A percentile compares a stretch with the other conserved stretches of the same genome.
These are phyloP conservation scores for Sporisorium iseilematis-ciliati DNA, from an alignment of 1,284 basidiomycete genomes.

Conservation along the genomic window DNA sequence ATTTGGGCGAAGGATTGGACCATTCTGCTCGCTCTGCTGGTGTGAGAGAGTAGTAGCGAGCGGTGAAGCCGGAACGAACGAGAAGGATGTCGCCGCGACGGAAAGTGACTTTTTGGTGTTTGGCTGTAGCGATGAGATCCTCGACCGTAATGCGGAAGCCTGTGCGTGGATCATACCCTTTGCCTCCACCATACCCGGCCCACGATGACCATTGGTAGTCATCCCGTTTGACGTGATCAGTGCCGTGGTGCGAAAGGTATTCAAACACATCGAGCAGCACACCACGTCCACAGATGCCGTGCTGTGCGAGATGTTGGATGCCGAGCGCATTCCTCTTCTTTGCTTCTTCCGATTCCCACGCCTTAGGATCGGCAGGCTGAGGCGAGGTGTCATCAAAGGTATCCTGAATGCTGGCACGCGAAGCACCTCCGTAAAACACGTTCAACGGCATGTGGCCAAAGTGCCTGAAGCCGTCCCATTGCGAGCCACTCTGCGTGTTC, in stretches of 20 bases:
- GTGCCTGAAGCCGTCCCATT: constrained; percentile 77
- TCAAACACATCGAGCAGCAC: constrained; percentile 76
- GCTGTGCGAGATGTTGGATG: constrained; percentile 73
- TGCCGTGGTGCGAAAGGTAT: constrained; percentile 49
- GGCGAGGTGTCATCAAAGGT: constrained; percentile 28
- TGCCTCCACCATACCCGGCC: constrained; percentile 32
- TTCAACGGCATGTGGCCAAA: constrained; percentile 59
- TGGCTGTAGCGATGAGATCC: constrained; percentile 77
- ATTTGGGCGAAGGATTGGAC: constrained; percentile 36
- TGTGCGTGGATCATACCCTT: constrained; percentile 75
- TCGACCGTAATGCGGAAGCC: constrained; percentile 75
- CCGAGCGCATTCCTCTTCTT: constrained; percentile 46
- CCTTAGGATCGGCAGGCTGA: constrained; percentile 32
- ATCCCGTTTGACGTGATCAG: constrained; percentile 16
- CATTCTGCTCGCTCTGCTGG: constrained; percentile 74
- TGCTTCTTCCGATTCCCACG: constrained; percentile 26
- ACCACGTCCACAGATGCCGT: constrained; percentile 80
- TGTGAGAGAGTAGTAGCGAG: constrained; percentile 74
- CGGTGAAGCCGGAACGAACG: constrained; percentile 74
- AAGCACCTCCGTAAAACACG: constrained; percentile 57
- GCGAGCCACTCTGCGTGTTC: constrained; percentile 81
- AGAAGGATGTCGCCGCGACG: constrained; percentile 57
- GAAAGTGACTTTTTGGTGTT: constrained; percentile 74
- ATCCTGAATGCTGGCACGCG: constrained; percentile 49
- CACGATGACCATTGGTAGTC: constrained; percentile 27